Base-by-base conservation (phyloP, 2,329 filamentous ascomycete species). In the Triangularia setosa region DNA sequence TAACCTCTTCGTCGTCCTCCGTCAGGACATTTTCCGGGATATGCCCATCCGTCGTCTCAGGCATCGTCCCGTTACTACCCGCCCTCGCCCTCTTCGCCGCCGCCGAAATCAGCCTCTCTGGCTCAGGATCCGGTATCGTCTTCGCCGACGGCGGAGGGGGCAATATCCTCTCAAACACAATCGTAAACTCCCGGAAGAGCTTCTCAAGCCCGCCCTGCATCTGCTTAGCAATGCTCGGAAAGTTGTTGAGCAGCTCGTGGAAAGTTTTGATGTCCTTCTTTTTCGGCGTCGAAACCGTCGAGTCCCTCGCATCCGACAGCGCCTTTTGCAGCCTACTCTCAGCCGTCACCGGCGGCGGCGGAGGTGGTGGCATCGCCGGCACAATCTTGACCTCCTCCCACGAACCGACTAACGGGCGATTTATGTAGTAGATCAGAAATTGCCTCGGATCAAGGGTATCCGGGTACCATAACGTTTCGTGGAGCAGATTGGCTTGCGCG, bases 371-470 rank as follows among this genome's bases (percentile, higher is more conserved):
- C 8, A 85, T 69, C 1, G 93, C 92, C 2, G 90, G 88, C 4
- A 84, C 77, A 58, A 94, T 88, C 68, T 87, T 89, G 60, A 87
- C 83, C 59, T 92, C 85, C 72, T 97, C 93, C 81, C 90, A 93
- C 0, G 85, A 84, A 24, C 95, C 95, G 21, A 97, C 85, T 60
- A 99, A 80, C 1, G 95, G 95, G 60, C 87, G 89, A 25, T 94
- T 95, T 68, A 99, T 96, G 77, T 93, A 97, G 83, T 98, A 98
- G 65, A 99, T 84, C 53, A 99, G 87, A 93, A 95, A 99, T 83
- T 93, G 92, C 71, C 93, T 90, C 14, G 92, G 89, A 71, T 98
- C 94, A 71, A 91, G 85, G n/a, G 87, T 88, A 72, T 97, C 92
- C 58, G 92, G 89, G 73, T 96, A 96, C 84, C 92, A 98, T 44